phyloP scores from a whole-genome alignment of 2,329 filamentous ascomycete genomes.

The Trichoderma simmonsii region DNA sequence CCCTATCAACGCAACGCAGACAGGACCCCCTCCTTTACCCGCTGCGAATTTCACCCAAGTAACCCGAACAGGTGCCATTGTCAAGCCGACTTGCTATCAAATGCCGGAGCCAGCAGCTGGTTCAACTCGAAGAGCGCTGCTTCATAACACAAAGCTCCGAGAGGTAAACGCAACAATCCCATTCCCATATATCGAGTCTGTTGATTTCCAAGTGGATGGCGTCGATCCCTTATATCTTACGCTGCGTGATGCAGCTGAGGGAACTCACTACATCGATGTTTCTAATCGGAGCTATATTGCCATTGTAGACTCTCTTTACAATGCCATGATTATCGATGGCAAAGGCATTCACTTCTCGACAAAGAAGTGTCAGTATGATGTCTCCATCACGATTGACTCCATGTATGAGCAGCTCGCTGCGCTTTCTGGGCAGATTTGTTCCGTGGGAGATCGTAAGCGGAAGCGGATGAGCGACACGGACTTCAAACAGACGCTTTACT shows the following conservation, averaged over 20 bases:
- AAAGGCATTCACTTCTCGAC: constrained; percentile 36
- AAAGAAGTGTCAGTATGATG: constrained; percentile 31
- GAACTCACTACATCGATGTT: constrained; percentile 33
- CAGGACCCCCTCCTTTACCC: constrained; percentile 21
- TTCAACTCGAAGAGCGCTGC: constrained; percentile 26
- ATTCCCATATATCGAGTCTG: constrained; percentile 37
- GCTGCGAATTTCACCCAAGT: constrained; percentile 35
- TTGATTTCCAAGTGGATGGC: constrained; percentile 33
- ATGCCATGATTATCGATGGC: constrained; percentile 33
- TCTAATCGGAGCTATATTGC: constrained; percentile 33
- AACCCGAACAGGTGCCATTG: constrained; percentile 28
- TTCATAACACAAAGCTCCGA: constrained; percentile 33
- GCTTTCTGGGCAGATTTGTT: constrained; percentile 33
- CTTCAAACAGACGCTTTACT: constrained; percentile 33
- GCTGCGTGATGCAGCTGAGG: constrained; percentile 29
- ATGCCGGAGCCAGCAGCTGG: constrained; percentile 27
- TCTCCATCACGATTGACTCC: constrained; percentile 33
- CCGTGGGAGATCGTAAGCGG: constrained; percentile 20
- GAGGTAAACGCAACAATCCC: constrained; percentile 33
- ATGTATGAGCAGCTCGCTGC: constrained; percentile 35
- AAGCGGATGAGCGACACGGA: constrained; percentile 28
- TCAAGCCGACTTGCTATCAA: constrained; percentile 32
- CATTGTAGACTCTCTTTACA: constrained; percentile 31
- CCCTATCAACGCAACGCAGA: constrained; percentile 15
- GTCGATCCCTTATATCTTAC: constrained; percentile 35